Base-by-base conservation (phyloP, 129 eudicot genomes). In the Artemisia tridentata region DNA sequence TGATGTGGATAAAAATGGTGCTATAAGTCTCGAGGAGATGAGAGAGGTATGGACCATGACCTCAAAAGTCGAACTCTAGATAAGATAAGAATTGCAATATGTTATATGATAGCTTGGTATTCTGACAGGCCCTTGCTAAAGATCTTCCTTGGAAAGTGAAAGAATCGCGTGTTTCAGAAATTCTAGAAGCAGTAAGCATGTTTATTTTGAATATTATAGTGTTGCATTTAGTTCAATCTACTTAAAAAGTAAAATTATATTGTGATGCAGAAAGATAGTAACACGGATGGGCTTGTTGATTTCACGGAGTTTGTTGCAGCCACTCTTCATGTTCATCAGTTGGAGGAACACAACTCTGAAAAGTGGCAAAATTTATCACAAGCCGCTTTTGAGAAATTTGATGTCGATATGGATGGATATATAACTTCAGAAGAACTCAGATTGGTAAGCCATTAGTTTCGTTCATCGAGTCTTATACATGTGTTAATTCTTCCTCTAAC, bases 81-180 rank as follows among this genome's bases (percentile, higher is more conserved):
- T 38, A 34, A 66, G 55, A 38, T 38, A 34, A 64, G 16, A 7
- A 25, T 27, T 23, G 49, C 38, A 55, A 13, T 56, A 45, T 34
- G 14, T 43, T 41, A 27, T 29, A 17, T 29, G 18, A 25, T 31
- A 64, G 59, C 14, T 43, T 43, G 12, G 14, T 70, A 62, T 69
- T 63, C 41, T 77, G 71, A 48, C 70, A 93, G 99, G 99, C 99
- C 59, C 88, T 93, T 77, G 99, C 90, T 41, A 88, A 93, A 77
- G 99, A 93, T 74, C 93, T 84, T 76, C 97, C 98, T 23, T 93
- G 98, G 98, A 90, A 81, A 81, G 70, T 93, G 86, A 93, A 93
- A 83, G 98, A 93, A 66, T 82, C 92, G 0, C 83, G 92, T 23
- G 98, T 84, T 75, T 47, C 74, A 53, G 98, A 89, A 78, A 89